Base-by-base conservation (phyloP, 148 eudicot species). In the Vaccinium corymbosum region DNA sequence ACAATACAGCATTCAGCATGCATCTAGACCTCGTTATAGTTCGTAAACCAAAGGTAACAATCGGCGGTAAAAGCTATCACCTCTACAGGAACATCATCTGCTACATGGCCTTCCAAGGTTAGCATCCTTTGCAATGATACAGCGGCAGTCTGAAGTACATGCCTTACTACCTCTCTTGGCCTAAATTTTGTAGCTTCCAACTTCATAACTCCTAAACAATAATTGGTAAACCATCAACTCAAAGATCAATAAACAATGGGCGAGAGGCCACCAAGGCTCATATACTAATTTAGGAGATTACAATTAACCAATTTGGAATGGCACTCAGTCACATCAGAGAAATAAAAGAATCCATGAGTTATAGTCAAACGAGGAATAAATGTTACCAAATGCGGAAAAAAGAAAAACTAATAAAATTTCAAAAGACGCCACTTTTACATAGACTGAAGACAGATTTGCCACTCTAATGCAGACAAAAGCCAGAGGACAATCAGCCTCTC, bases 101-200 rank as follows among this genome's bases (percentile, higher is more conserved):
- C 87, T 70, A 94, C 85, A 86, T 91, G 88, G 81, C 98, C 98
- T 92, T 95, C 98, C 88, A 94, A 80, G n/a, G 88, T 91, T 46
- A 95, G 87, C 86, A 88, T 83, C 87, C 94, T 95, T 84, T 90
- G 93, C 81, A 93, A 84, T 82, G 98, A 95, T 81, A 98, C 98
- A n/a, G 96, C 94, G 86, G 96, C 93, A 74, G 98, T 95, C 86
- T 95, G 98, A 62, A 95, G 94, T 73, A 95, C 98, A 86, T 95
- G 98, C 87, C 90, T 92, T 61, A 95, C 95, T 81, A 95, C 98
- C 85, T 95, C 98, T 88, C 98, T 89, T 57, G 98, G 98, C 85
- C 98, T 89, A 88, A 95, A 95, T 84, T 94, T 95, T 77, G 95
- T 91, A 55, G 98, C 94, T 93, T 94, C 98, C 90, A 95, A 84